A percentile compares a stretch with the other conserved stretches of the same genome.
Evolutionary conservation across 2,329 filamentous ascomycete genomes (phyloP).

Genomic region (Diplodia corticola): DNA sequence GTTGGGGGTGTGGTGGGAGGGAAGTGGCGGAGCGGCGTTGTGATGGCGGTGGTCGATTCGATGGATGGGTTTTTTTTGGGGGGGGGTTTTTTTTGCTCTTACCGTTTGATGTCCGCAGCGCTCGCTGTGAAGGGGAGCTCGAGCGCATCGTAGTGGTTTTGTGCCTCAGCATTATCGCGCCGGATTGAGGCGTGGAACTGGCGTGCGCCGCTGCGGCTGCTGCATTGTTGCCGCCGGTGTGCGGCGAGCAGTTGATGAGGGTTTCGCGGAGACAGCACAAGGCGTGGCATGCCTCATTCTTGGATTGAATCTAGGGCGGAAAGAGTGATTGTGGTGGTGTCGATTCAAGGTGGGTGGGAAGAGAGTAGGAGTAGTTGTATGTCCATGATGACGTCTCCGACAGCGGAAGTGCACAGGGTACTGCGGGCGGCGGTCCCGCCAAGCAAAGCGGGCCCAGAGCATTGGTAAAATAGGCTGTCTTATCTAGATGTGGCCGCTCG

Average conservation of each 20-base stretch:
- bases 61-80: background rate
- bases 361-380: background rate
- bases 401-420: constrained; percentile 18
- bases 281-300: constrained; percentile 23
- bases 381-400: constrained; percentile 23
- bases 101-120: constrained; percentile 82
- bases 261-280: constrained; percentile 2
- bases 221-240: constrained; percentile 4
- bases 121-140: constrained; percentile 70
- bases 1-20: constrained; percentile 7
- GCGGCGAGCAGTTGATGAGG: background rate
- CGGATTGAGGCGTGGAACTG: constrained; percentile 21
- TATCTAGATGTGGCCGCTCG: background rate
- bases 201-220: background rate
- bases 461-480: background rate
- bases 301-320: background rate
- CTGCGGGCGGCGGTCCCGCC: constrained; percentile 5
- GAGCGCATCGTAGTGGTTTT: constrained; percentile 81
- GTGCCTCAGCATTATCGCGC: background rate
- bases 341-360: background rate
- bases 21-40: constrained; percentile 13
- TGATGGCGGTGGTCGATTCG: too few relatives aligned
- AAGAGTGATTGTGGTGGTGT: background rate
- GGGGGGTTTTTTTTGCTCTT: constrained; percentile 13
- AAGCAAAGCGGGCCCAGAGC: constrained; percentile 10